A percentile compares a stretch with the other conserved stretches of the same genome.
These are phyloP conservation scores for Solanum neorickii DNA, from an alignment of 257 asterid species.

Conservation along the genomic window DNA sequence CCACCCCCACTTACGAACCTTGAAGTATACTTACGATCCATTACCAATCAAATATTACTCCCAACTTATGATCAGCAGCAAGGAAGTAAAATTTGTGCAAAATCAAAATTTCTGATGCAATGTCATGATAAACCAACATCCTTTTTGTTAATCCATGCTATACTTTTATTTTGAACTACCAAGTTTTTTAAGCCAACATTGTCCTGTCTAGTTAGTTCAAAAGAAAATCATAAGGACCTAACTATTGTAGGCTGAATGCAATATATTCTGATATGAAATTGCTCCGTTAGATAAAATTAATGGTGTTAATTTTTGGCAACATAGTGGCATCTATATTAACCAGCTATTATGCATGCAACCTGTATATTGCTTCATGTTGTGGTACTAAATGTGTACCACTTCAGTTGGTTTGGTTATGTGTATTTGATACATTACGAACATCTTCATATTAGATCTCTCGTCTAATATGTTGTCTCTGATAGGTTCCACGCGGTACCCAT, in stretches of 20 bases:
- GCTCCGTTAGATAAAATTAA: not conserved
- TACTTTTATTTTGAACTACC: not conserved
- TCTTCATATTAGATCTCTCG: not conserved
- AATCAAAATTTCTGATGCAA: too few species aligned
- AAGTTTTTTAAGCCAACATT: not conserved
- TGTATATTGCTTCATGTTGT: not conserved
- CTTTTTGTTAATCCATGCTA: not conserved
- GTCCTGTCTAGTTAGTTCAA: not conserved
- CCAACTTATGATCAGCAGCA: too few species aligned
- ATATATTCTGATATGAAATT: not conserved
- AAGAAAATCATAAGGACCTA: not conserved
- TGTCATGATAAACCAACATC: too few species aligned
- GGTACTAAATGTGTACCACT: not conserved
- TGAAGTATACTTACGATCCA: too few species aligned
- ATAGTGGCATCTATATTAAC: not conserved
- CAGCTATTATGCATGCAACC: not conserved
- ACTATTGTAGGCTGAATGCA: not conserved
- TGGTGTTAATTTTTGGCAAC: not conserved
- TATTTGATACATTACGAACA: not conserved
- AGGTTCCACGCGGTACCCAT: not conserved
- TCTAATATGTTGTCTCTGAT: not conserved
- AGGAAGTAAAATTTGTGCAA: too few species aligned
- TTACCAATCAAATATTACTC: too few species aligned
- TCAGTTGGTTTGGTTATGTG: not conserved
- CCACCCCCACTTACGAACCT: too few species aligned